phyloP scores from a whole-genome alignment of 176 grass and related monocot species.

The Luzula sylvatica region DNA sequence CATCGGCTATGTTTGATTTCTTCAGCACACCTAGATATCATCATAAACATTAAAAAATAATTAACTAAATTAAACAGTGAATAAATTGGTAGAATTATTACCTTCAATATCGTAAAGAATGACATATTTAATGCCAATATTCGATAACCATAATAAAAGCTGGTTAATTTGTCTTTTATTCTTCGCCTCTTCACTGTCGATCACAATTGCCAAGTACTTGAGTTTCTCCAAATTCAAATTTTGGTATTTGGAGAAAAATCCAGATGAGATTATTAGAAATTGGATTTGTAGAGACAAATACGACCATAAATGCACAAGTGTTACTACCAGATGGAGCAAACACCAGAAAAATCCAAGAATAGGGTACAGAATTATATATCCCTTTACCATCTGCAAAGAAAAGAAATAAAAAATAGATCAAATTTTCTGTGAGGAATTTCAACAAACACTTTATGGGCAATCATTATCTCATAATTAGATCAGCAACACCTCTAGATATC shows the following conservation, averaged over 20 bases:
- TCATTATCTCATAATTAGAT: too few relatives aligned
- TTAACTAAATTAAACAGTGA: slow-evolving; percentile 6
- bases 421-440: background rate
- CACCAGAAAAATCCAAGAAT: slow-evolving; percentile 51
- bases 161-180: slow-evolving; percentile 43
- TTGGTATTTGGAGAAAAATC: slow-evolving; percentile 44
- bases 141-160: slow-evolving; percentile 52
- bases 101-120: slow-evolving; percentile 74
- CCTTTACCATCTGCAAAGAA: slow-evolving; percentile 34
- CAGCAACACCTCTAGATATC: too few relatives aligned
- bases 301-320: slow-evolving; percentile 35
- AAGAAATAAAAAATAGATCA: background rate
- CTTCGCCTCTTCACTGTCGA: slow-evolving; percentile 89
- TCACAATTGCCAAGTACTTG: slow-evolving; percentile 51
- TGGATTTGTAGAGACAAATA: slow-evolving; percentile 42
- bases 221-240: slow-evolving; percentile 46
- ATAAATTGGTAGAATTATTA: slow-evolving; percentile 21
- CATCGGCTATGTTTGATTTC: slow-evolving; percentile 36
- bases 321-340: slow-evolving; percentile 44
- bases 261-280: slow-evolving; percentile 56
- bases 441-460: slow-evolving; percentile 11
- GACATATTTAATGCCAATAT: slow-evolving; percentile 54
- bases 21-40: slow-evolving; percentile 64
- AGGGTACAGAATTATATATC: slow-evolving; percentile 37
- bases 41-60: background rate